Evolutionary conservation across 208 protist genomes (phyloP).

Genomic region (Plasmodiophora brassicae): DNA sequence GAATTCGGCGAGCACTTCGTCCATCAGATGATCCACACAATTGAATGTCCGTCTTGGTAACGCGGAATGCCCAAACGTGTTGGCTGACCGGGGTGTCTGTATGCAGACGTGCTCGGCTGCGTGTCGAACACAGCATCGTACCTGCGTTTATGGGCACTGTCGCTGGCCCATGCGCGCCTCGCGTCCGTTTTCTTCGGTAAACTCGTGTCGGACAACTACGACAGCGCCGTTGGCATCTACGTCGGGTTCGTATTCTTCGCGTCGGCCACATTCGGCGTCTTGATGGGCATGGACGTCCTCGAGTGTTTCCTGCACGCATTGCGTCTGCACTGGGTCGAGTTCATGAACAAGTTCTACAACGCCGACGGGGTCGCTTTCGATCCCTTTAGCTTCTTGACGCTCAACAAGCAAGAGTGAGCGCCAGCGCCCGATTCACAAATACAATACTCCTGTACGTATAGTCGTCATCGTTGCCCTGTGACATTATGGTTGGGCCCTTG

Average conservation of each 20-base stretch:
- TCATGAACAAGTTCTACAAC: slow-evolving; percentile 36
- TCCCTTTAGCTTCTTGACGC: neutral
- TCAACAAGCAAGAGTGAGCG: neutral
- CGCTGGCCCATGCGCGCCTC: slow-evolving; percentile 90
- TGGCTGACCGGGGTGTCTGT: neutral
- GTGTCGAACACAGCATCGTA: slow-evolving; percentile 99
- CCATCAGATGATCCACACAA: slow-evolving; percentile 94
- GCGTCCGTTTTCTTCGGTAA: slow-evolving; percentile 42
- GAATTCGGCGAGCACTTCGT: slow-evolving; percentile 17
- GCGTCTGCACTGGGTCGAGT: slow-evolving; percentile 72
- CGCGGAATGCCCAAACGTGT: no score
- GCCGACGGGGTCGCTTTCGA: neutral
- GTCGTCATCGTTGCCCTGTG: neutral
- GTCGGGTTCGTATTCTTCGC: slow-evolving; percentile 86
- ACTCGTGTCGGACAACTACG: slow-evolving; percentile 1
- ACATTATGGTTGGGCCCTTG: neutral
- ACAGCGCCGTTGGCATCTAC: slow-evolving; percentile 59
- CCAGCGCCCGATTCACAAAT: neutral
- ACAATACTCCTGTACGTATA: neutral
- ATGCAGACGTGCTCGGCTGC: slow-evolving; percentile 78
- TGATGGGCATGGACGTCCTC: slow-evolving; percentile 95
- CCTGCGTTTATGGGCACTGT: slow-evolving; percentile 99
- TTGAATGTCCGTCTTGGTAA: slow-evolving; percentile 84
- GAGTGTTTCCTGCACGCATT: slow-evolving; percentile 98
- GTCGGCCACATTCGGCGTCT: slow-evolving; percentile 85